phyloP scores from a whole-genome alignment of 1,284 basidiomycete genomes.

The Pseudozyma tsukubaensis region DNA sequence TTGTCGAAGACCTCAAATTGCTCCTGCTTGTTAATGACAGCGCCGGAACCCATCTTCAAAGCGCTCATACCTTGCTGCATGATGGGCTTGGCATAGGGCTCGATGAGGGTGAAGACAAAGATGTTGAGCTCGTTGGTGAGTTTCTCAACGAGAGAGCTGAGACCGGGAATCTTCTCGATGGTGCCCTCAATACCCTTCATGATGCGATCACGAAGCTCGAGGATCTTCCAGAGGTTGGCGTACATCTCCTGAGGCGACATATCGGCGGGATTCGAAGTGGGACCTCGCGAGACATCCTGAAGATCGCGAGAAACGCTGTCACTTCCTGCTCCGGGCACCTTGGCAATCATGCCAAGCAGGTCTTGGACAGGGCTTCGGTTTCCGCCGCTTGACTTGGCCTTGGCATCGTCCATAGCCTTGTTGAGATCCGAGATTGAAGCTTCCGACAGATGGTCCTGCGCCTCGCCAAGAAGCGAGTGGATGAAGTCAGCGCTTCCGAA shows the following conservation, averaged over 20 bases:
- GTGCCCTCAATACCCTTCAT: slow-evolving; percentile 87
- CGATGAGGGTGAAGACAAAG: slow-evolving; percentile 66
- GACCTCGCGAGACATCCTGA: slow-evolving; percentile 56
- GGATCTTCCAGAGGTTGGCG: slow-evolving; percentile 80
- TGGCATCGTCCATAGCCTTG: slow-evolving; percentile 77
- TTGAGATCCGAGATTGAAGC: slow-evolving; percentile 90
- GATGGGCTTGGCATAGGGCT: slow-evolving; percentile 68
- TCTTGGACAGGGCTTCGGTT: slow-evolving; percentile 61
- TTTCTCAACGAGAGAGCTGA: slow-evolving; percentile 80
- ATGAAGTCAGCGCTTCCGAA: slow-evolving; percentile 87
- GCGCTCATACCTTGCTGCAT: slow-evolving; percentile 64
- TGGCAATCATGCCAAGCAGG: slow-evolving; percentile 71
- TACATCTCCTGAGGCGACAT: slow-evolving; percentile 92
- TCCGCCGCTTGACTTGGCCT: slow-evolving; percentile 57
- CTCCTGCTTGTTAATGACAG: slow-evolving; percentile 66
- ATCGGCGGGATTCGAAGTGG: slow-evolving; percentile 72
- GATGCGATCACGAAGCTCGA: slow-evolving; percentile 82
- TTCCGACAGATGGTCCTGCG: slow-evolving; percentile 74
- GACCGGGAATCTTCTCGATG: slow-evolving; percentile 76
- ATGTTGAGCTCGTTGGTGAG: slow-evolving; percentile 75
- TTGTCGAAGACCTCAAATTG: slow-evolving; percentile 70
- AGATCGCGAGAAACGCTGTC: slow-evolving; percentile 54
- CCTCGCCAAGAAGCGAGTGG: slow-evolving; percentile 71
- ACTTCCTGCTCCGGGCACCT: slow-evolving; percentile 69
- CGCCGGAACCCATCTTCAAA: slow-evolving; percentile 63